A percentile compares a stretch with the other conserved stretches of the same genome.
phyloP scores from a whole-genome alignment of 1,284 basidiomycete species.

The Mixia osmundae region DNA sequence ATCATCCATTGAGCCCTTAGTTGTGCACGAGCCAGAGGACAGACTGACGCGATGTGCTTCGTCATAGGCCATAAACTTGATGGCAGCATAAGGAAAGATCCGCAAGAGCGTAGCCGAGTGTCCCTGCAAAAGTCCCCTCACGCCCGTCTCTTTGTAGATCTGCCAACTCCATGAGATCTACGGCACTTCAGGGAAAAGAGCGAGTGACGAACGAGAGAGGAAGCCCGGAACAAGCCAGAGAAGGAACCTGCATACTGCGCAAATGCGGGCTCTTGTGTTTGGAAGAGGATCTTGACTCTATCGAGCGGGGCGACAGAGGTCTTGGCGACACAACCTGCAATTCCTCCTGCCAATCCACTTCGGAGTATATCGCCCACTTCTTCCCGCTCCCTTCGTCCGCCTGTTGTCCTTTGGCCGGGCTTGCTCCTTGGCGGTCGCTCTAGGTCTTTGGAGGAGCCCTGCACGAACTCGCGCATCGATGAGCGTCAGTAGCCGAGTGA shows the following conservation, averaged over 20 bases:
- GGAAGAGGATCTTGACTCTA: slow-evolving; percentile 95
- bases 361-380: slow-evolving; percentile 9
- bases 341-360: slow-evolving; percentile 15
- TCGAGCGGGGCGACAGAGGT: slow-evolving; percentile 92
- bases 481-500: too few species aligned
- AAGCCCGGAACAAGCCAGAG: slow-evolving; percentile 63
- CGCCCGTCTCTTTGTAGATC: slow-evolving; percentile 50
- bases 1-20: not conserved
- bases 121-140: slow-evolving; percentile 72
- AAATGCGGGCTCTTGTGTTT: slow-evolving; percentile 88
- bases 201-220: slow-evolving; percentile 3
- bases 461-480: too few species aligned
- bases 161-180: slow-evolving; percentile 22
- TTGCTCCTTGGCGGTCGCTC: too few species aligned
- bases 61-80: slow-evolving; percentile 97
- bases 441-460: too few species aligned
- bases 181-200: not conserved
- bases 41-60: slow-evolving; percentile 44
- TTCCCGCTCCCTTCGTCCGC: too few species aligned
- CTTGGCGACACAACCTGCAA: slow-evolving; percentile 30
- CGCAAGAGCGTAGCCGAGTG: slow-evolving; percentile 62
- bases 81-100: slow-evolving; percentile 81
- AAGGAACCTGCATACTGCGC: slow-evolving; percentile 78
- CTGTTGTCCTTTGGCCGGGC: too few species aligned
- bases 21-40: not conserved